Evolutionary conservation across 257 asterid genomes (phyloP).

Genomic region (Solanum chiquidenum): DNA sequence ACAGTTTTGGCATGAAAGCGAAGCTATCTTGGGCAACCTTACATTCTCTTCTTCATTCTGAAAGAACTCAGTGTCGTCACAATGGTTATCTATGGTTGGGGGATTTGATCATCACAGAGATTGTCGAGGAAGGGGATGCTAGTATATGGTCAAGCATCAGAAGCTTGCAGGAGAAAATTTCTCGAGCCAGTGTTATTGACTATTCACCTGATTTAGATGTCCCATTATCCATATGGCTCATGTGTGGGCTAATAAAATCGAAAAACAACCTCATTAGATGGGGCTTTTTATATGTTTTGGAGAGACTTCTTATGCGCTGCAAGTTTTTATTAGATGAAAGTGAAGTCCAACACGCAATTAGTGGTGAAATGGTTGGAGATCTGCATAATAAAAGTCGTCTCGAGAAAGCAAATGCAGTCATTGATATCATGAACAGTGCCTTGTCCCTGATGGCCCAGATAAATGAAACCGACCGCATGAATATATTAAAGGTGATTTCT

Average conservation of each 20-base stretch:
- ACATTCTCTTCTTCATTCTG: conserved; percentile 98
- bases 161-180: conserved; percentile 65
- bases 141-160: conserved; percentile 66
- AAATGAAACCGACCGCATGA: conserved; percentile 91
- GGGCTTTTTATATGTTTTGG: conserved; percentile 88
- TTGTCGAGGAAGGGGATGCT: conserved; percentile 55
- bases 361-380: conserved; percentile 41
- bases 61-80: conserved; percentile 66
- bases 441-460: conserved; percentile 92
- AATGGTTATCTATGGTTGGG: conserved; percentile 97
- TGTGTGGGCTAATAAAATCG: conserved; percentile 94
- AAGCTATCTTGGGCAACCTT: conserved; percentile 84
- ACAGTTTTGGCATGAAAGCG: conserved; percentile 39
- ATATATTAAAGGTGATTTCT: conserved; percentile 70
- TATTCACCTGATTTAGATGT: conserved; percentile 63
- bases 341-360: conserved; percentile 56
- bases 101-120: conserved; percentile 82
- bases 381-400: conserved; percentile 53
- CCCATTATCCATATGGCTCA: conserved; percentile 88
- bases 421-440: conserved; percentile 89
- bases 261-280: conserved; percentile 56
- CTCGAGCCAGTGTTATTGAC: conserved; percentile 69
- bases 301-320: conserved; percentile 93
- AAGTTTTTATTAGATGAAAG: conserved; percentile 96
- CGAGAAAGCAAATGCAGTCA: conserved; percentile 87